Percentiles rank a stretch among this genome's conserved stretches.
These are phyloP conservation scores for Jackrogersella minutella DNA, from an alignment of 495 filamentous ascomycete genomes.

Conservation along the genomic window DNA sequence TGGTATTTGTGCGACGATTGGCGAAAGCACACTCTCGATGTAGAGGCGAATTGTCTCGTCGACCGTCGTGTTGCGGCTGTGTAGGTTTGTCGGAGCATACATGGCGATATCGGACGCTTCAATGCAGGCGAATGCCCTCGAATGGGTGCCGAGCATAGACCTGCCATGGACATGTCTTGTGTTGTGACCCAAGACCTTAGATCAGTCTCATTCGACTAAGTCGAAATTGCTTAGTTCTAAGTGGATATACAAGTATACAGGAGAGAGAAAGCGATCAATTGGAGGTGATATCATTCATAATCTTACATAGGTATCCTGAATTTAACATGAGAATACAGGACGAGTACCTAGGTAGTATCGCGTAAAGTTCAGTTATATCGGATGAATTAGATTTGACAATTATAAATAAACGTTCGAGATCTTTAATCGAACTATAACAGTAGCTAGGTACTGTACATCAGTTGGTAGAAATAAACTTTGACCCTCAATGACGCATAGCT, in stretches of 20 bases:
- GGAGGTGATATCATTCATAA: constrained; percentile 13
- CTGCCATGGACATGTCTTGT: constrained; percentile 33
- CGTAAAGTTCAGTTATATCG: neutral
- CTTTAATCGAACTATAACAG: constrained; percentile 5
- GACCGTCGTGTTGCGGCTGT: constrained; percentile 21
- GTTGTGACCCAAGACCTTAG: neutral
- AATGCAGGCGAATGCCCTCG: constrained; percentile 16
- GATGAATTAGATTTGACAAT: constrained; percentile 13
- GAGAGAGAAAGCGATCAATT: neutral
- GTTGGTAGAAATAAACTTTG: constrained; percentile 6
- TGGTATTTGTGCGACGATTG: constrained; percentile 46
- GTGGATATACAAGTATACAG: constrained; percentile 22
- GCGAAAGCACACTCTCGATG: constrained; percentile 28
- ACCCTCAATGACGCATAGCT: constrained; percentile 43
- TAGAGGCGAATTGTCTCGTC: constrained; percentile 23
- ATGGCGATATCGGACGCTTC: constrained; percentile 25
- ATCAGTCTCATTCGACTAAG: constrained; percentile 22
- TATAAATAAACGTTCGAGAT: constrained; percentile 6
- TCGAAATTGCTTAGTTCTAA: constrained; percentile 20
- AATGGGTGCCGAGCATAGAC: constrained; percentile 16
- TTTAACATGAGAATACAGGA: too few relatives aligned
- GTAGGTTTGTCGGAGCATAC: constrained; percentile 25
- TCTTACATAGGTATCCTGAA: too few relatives aligned
- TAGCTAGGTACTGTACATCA: neutral
- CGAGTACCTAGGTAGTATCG: neutral